A percentile compares a stretch with the other conserved stretches of the same genome.
Conservation (phyloP, 139 green algal genomes). For the Chlorokybus atmophyticus region DNA sequence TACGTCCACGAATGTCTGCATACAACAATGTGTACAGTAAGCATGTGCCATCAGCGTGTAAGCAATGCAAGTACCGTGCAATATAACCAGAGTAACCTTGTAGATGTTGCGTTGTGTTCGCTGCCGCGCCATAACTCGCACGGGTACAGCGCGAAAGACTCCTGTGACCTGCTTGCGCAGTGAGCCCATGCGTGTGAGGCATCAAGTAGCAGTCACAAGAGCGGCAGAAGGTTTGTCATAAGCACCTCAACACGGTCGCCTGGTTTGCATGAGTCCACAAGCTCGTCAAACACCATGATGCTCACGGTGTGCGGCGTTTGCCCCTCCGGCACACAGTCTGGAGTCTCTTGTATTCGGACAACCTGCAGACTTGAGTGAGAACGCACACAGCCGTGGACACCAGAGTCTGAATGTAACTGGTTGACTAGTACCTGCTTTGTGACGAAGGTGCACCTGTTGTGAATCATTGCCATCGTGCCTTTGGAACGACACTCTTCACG, state of each 20-base stretch:
- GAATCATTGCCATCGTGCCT: constrained; percentile 55
- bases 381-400: not conserved
- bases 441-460: constrained; percentile 68
- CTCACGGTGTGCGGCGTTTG: constrained; percentile 86
- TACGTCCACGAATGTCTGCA: constrained; percentile 80
- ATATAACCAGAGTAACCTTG: constrained; percentile 29
- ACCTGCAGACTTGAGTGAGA: too few species aligned
- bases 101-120: constrained; percentile 41
- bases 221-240: constrained; percentile 14
- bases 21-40: too few species aligned
- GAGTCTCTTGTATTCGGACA: constrained; percentile 63
- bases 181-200: not conserved
- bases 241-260: constrained; percentile 44
- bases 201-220: not conserved
- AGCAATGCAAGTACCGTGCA: not conserved
- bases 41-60: not conserved
- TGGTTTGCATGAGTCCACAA: constrained; percentile 50
- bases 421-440: constrained; percentile 88
- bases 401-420: not conserved
- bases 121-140: constrained; percentile 53
- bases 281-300: constrained; percentile 64
- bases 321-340: constrained; percentile 90
- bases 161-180: constrained; percentile 33
- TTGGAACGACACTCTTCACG: constrained; percentile 33
- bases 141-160: constrained; percentile 62